A percentile compares a stretch with the other conserved stretches of the same genome.
phyloP scores from a whole-genome alignment of 176 grass and related monocot species.

The Triticum turgidum region DNA sequence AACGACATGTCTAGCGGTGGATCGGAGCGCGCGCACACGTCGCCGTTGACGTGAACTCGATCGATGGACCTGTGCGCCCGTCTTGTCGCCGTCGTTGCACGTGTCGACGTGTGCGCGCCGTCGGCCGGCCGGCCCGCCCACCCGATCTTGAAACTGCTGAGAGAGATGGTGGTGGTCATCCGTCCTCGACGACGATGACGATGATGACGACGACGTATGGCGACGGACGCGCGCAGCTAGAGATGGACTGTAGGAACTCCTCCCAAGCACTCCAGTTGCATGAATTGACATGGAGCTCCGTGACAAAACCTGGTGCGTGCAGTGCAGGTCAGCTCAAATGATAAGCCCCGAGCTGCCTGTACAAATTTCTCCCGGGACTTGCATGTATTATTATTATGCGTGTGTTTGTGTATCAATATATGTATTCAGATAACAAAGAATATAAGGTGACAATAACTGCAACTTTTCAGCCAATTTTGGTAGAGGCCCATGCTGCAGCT shows the following conservation, averaged over 20 bases:
- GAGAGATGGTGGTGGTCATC: neutral
- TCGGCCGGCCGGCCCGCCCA: constrained; percentile 21
- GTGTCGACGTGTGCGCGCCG: constrained; percentile 34
- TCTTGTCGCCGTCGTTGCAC: constrained; percentile 27
- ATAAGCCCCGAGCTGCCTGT: neutral
- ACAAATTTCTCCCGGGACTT: too few relatives aligned
- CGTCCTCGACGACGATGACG: neutral
- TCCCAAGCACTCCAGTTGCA: constrained; percentile 22
- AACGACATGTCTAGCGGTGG: neutral
- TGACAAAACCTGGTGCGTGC: neutral
- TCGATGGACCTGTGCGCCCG: neutral
- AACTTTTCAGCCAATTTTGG: constrained; percentile 22
- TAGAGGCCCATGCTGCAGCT: constrained; percentile 27
- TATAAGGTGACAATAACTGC: neutral
- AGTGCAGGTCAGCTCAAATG: neutral
- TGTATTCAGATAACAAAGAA: constrained; percentile 17
- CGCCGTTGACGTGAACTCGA: constrained; percentile 22
- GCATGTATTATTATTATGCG: neutral
- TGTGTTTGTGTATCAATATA: neutral
- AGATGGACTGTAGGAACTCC: neutral
- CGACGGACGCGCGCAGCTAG: neutral
- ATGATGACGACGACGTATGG: neutral
- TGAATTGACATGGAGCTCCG: constrained; percentile 30
- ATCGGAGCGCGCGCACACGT: neutral
- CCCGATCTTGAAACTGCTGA: neutral